Evolutionary conservation across 1,284 basidiomycete genomes (phyloP), one percentile per base, ranked within the genome.

Genomic region (Trametes hirsuta): DNA sequence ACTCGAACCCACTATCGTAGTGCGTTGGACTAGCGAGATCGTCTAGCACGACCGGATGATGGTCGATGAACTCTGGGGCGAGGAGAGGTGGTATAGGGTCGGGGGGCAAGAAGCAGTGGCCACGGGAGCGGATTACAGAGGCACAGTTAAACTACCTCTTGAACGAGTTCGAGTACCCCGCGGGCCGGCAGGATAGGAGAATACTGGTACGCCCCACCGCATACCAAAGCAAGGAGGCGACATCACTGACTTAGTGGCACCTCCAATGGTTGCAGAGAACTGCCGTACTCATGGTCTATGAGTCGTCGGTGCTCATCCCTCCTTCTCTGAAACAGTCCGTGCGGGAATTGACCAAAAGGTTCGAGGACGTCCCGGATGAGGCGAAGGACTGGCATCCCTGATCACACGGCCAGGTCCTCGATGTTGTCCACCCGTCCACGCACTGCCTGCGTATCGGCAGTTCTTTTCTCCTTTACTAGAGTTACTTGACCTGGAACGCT

Each of bases 111-210:
- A 57, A 57, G 35, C 41, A 46, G 34, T 57, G 55, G 48, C 55
- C 55, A 2, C 35, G 55, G 11, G 55, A 58, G 14, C 49, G 35
- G 2, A 47, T 52, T 36, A 58, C 55, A 6, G 42, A 46, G 0
- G 55, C 50, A 1, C 55, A 58, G 24, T 34, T 52, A 8, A 59
- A 76, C 12, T 83, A 83, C 70, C 75, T 82, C 39, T 66, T 84
- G 10, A 78, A 80, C 54, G 81, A 84, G 65, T 70, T 84, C 3
- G 69, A 65, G 11, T 81, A 81, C 2, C 82, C 82, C 62, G 77
- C 75, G 39, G 63, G 68, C 6, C 71, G 82, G 6, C 67, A 77
- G 36, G 78, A 83, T 56, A 70, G 72, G 24, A 8, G 30, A 30
- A 30, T 30, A 30, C 5, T 30, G 8, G 30, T 30, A 30, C 30